Conservation (phyloP, 805 yeast species). For the Kodamaea kakaduensis region DNA sequence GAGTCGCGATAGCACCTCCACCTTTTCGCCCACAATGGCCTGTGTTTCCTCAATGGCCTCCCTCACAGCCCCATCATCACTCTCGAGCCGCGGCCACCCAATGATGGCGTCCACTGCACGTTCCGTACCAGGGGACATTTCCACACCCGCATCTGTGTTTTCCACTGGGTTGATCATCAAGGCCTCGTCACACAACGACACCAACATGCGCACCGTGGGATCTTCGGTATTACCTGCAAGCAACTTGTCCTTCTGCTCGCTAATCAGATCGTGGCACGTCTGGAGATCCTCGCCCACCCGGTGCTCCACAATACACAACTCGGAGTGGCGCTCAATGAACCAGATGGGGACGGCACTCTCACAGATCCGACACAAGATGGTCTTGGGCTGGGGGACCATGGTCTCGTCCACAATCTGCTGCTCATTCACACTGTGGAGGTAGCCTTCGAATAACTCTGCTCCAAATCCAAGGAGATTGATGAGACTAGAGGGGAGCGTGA, state of each 20-base stretch:
- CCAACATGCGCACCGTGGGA: conserved; percentile 39
- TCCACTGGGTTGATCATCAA: conserved; percentile 58
- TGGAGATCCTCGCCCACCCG: conserved; percentile 74
- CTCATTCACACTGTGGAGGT: conserved; percentile 60
- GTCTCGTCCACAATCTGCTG: conserved; percentile 59
- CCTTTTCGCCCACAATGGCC: conserved; percentile 54
- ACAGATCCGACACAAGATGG: conserved; percentile 86
- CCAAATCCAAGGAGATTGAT: conserved; percentile 86
- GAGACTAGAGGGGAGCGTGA: conserved; percentile 66
- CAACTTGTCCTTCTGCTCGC: conserved; percentile 56
- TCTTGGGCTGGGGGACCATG: conserved; percentile 72
- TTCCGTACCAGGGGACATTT: conserved; percentile 58
- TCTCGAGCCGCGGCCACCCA: conserved; percentile 43
- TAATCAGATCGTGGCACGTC: conserved; percentile 65
- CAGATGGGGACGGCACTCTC: conserved; percentile 89
- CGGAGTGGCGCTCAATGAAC: conserved; percentile 93
- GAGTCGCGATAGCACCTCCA: conserved; percentile 64
- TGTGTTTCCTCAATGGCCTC: conserved; percentile 66
- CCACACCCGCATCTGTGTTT: conserved; percentile 34
- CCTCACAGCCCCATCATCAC: conserved; percentile 63
- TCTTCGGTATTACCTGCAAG: neutral
- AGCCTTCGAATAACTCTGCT: conserved; percentile 74
- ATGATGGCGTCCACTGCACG: conserved; percentile 47
- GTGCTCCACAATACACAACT: conserved; percentile 82
- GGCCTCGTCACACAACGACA: conserved; percentile 73